Conservation (phyloP, 208 protist genomes). For the Trypanosoma scelopori region DNA sequence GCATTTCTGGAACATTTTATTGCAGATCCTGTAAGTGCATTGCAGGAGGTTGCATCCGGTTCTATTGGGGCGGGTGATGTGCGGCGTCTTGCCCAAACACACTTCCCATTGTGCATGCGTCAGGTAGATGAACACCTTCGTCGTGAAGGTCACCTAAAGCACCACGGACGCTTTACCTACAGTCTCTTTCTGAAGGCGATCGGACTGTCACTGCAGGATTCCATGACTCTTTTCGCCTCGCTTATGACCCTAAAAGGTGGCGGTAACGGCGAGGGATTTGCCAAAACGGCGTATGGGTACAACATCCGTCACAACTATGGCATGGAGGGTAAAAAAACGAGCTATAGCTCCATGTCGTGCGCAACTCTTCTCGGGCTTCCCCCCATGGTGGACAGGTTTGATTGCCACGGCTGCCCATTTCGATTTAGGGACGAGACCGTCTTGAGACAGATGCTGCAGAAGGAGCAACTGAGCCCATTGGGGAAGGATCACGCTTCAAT, state of each 20-base stretch:
- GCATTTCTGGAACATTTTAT: slow-evolving; percentile 85
- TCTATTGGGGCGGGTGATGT: slow-evolving; percentile 75
- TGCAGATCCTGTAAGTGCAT: slow-evolving; percentile 47
- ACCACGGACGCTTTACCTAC: slow-evolving; percentile 89
- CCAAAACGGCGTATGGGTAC: slow-evolving; percentile 90
- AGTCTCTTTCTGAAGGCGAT: slow-evolving; percentile 91
- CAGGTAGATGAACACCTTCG: slow-evolving; percentile 81
- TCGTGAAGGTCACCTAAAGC: slow-evolving; percentile 85
- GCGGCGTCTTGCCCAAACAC: slow-evolving; percentile 67
- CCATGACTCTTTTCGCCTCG: slow-evolving; percentile 79
- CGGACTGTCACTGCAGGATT: slow-evolving; percentile 83
- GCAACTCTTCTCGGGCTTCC: slow-evolving; percentile 80
- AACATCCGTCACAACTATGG: slow-evolving; percentile 91
- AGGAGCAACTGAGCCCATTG: slow-evolving; percentile 57
- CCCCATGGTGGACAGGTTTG: slow-evolving; percentile 68
- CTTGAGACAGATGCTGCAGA: slow-evolving; percentile 51
- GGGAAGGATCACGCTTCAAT: slow-evolving; percentile 51
- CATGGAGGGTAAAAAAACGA: slow-evolving; percentile 90
- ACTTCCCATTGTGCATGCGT: slow-evolving; percentile 93
- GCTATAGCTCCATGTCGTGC: slow-evolving; percentile 85
- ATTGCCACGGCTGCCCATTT: slow-evolving; percentile 93
- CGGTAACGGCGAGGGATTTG: slow-evolving; percentile 69
- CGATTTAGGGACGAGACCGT: slow-evolving; percentile 73
- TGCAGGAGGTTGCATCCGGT: slow-evolving; percentile 58
- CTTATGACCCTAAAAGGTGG: slow-evolving; percentile 85